A percentile compares a stretch with the other conserved stretches of the same genome.
Conservation (phyloP, 192 early-diverging fungal genomes). For the Nowakowskiella sp. region DNA sequence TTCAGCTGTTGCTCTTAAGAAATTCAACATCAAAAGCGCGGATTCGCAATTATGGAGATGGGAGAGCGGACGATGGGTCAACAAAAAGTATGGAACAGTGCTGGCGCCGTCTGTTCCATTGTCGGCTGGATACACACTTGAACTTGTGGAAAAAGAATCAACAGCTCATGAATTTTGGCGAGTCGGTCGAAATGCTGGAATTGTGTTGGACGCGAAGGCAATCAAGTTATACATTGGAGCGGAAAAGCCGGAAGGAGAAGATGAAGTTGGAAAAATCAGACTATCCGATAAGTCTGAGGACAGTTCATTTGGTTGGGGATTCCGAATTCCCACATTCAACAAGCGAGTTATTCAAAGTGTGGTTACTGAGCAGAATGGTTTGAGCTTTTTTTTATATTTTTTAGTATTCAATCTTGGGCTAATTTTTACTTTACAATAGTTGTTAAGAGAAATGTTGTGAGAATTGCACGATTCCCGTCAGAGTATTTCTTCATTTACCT, state of each 20-base stretch:
- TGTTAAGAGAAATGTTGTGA: not conserved
- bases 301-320: not conserved
- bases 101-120: not conserved
- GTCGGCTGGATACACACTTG: not conserved
- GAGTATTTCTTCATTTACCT: not conserved
- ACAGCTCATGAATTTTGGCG: too few species aligned
- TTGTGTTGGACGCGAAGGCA: not conserved
- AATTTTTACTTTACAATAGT: not conserved
- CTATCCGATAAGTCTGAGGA: not conserved
- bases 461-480: not conserved
- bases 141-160: not conserved
- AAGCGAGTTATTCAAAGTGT: not conserved
- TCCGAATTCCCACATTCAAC: not conserved
- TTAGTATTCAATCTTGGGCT: too few species aligned
- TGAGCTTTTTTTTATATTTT: too few species aligned
- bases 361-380: too few species aligned
- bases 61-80: not conserved
- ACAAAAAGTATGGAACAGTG: not conserved
- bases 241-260: not conserved
- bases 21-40: not conserved
- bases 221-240: not conserved
- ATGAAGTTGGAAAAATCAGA: not conserved
- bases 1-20: not conserved
- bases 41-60: not conserved
- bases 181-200: not conserved